These are phyloP conservation scores for Phytopythium sindhum DNA, from an alignment of 352 stramenopile genomes.

Conservation along the genomic window DNA sequence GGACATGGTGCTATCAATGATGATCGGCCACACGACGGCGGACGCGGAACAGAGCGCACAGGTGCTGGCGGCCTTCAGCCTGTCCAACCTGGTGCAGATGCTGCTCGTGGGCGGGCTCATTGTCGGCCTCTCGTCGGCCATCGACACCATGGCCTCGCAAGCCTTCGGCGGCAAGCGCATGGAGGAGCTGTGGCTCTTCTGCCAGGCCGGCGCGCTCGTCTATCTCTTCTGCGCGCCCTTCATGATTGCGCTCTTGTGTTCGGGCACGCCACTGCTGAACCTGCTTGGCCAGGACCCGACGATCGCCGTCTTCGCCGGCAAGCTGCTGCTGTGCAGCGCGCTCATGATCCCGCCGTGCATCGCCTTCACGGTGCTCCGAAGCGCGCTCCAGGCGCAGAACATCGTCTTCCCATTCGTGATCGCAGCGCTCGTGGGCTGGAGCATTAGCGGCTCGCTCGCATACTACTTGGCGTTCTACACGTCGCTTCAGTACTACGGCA, in stretches of 20 bases:
- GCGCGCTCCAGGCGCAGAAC: constrained; percentile 59
- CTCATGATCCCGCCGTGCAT: constrained; percentile 39
- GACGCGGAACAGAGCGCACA: constrained; percentile 43
- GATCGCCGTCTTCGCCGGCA: constrained; percentile 39
- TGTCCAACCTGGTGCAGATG: constrained; percentile 49
- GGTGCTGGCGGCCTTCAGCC: constrained; percentile 54
- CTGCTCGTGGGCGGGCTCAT: constrained; percentile 45
- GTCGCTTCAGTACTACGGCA: constrained; percentile 48
- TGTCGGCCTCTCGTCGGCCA: constrained; percentile 47
- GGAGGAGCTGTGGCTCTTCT: constrained; percentile 60
- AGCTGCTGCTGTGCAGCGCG: constrained; percentile 34
- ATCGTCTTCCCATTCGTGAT: constrained; percentile 54
- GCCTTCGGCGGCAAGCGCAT: constrained; percentile 57
- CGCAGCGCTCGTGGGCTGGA: constrained; percentile 34
- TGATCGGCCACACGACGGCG: constrained; percentile 47
- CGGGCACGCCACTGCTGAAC: constrained; percentile 41
- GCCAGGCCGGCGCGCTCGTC: constrained; percentile 50
- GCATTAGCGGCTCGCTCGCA: constrained; percentile 33
- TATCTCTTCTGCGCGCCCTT: constrained; percentile 37
- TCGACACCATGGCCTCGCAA: constrained; percentile 67
- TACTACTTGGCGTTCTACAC: constrained; percentile 57
- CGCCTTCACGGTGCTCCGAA: constrained; percentile 49
- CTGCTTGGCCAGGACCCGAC: constrained; percentile 47
- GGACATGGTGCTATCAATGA: constrained; percentile 45
- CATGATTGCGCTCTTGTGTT: constrained; percentile 33